phyloP scores from a whole-genome alignment of 768 basidiomycete species.

The Rhizopogon salebrosus region DNA sequence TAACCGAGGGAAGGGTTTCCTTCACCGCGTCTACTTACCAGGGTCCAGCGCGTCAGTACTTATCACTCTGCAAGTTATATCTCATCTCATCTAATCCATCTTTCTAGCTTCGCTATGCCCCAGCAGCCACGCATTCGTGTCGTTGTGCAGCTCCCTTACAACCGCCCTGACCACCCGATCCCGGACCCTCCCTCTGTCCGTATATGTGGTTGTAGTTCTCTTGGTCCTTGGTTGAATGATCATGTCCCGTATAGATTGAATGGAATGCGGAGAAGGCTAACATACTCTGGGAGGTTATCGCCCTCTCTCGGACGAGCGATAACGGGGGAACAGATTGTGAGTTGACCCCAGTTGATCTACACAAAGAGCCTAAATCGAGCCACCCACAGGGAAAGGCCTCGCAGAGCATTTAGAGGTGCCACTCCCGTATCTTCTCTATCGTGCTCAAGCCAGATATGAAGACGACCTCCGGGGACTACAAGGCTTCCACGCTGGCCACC shows the following conservation, averaged over 20 bases:
- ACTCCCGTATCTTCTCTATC: conserved; percentile 78
- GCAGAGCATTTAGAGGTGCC: conserved; percentile 78
- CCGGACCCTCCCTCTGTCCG: conserved; percentile 67
- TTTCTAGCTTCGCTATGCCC: conserved; percentile 13
- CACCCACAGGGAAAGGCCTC: conserved; percentile 68
- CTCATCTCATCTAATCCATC: neutral
- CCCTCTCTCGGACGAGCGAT: conserved; percentile 67
- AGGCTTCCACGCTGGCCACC: conserved; percentile 49
- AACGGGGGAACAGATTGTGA: conserved; percentile 76
- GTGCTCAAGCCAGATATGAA: conserved; percentile 79
- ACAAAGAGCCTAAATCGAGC: neutral
- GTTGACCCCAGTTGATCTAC: conserved; percentile 13
- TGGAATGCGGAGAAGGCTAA: conserved; percentile 84
- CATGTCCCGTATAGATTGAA: conserved; percentile 52
- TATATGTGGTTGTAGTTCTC: conserved; percentile 9
- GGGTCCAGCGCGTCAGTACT: neutral
- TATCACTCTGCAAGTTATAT: neutral
- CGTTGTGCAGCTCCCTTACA: conserved; percentile 73
- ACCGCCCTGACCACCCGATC: conserved; percentile 65
- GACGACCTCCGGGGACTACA: conserved; percentile 79
- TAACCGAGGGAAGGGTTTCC: neutral
- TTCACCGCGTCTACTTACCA: conserved; percentile 1
- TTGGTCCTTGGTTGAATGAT: conserved; percentile 6
- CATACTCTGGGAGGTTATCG: conserved; percentile 83
- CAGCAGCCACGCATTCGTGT: conserved; percentile 49